phyloP scores from a whole-genome alignment of 2,329 filamentous ascomycete genomes.

The Arthrocladium fulminans region DNA sequence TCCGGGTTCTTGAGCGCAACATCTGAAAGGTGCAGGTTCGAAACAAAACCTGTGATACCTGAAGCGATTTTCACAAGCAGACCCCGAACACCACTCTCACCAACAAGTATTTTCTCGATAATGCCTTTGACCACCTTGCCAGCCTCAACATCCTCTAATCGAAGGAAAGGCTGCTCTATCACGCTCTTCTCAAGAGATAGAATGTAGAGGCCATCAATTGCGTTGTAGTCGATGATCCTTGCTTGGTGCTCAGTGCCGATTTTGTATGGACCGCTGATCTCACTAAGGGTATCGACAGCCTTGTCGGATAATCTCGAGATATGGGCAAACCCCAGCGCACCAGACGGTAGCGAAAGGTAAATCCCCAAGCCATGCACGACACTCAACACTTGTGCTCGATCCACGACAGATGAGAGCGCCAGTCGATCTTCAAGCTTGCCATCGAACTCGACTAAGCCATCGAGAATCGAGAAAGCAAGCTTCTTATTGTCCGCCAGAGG shows the following conservation, averaged over 20 bases:
- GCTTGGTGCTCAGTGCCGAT: constrained; percentile 69
- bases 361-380: constrained; percentile 74
- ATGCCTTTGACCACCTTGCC: constrained; percentile 73
- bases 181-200: constrained; percentile 75
- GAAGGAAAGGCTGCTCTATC: constrained; percentile 77
- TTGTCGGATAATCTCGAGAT: constrained; percentile 87
- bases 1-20: constrained; percentile 82
- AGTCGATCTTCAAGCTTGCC: constrained; percentile 45
- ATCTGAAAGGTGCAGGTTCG: constrained; percentile 82
- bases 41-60: constrained; percentile 78
- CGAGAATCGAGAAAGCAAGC: constrained; percentile 76
- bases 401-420: constrained; percentile 58
- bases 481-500: constrained; percentile 70
- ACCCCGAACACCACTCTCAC: constrained; percentile 67
- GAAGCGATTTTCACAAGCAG: constrained; percentile 77
- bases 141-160: constrained; percentile 80
- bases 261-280: constrained; percentile 68
- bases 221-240: constrained; percentile 76
- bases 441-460: constrained; percentile 66
- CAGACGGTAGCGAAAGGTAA: constrained; percentile 63
- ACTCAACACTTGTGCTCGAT: constrained; percentile 71
- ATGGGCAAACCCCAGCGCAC: constrained; percentile 77
- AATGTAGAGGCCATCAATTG: constrained; percentile 75
- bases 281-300: constrained; percentile 74
- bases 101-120: constrained; percentile 75